Base-by-base conservation (phyloP, 805 yeast species). In the Myxozyma mucilagina region DNA sequence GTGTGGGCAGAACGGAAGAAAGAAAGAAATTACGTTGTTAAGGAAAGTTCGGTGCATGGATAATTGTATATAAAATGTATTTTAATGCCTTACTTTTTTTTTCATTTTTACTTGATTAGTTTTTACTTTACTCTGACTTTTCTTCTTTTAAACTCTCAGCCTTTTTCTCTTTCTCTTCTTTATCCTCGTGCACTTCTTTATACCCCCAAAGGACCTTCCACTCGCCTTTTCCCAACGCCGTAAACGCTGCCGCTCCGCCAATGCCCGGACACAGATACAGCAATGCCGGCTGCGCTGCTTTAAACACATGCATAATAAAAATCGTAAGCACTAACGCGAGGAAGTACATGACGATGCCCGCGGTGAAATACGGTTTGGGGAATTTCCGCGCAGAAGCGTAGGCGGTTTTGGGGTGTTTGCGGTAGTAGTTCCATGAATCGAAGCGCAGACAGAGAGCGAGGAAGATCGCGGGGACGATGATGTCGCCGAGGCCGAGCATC, bases 261-360 rank as follows among this genome's bases (percentile, higher is more conserved):
- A 63, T 63, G 4, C 60, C 67, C 4, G 91, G 91, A 3, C 84
- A 84, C 31, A 87, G 71, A 68, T 85, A 87, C 18, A 87, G 69
- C 63, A 87, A 73, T 0, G 90, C 90, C 0, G 91, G 91, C 71
- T 86, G 91, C 0, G 85, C 89, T 10, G 68, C 70, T 1, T 78
- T 67, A 62, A 68, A 81, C 3, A 68, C 53, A 36, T 74, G 73
- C 53, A 81, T 70, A 2, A 78, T 81, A 1, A 62, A 66, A 52
- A 80, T 72, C 0, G 90, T 82, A 0, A 68, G 51, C 0, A 71
- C 24, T 43, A 87, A 69, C 0, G 84, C 86, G n/a, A 76, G 4
- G 0, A 73, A 57, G 69, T 87, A 87, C 10, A 83, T 78, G 1
- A 76, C 41, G n/a, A 85, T 24, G 2, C 83, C 76, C 3, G 75